Evolutionary conservation across 768 basidiomycete genomes (phyloP).

Genomic region (Strobilomyces confusus): DNA sequence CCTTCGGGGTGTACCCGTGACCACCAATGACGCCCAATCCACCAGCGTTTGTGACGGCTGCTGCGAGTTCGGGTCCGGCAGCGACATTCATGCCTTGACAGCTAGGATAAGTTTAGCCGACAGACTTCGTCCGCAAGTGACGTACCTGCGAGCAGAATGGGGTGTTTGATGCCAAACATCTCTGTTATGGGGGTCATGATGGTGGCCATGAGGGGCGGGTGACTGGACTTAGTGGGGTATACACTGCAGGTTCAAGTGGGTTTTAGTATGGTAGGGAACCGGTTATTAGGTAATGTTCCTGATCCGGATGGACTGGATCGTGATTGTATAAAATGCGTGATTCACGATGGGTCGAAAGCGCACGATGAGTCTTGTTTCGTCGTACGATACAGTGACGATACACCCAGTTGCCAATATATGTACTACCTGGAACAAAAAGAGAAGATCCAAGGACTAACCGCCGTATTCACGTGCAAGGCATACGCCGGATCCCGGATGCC

Average conservation of each 20-base stretch:
- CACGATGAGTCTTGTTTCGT: too few relatives aligned
- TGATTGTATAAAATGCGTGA: not conserved
- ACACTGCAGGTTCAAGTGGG: too few relatives aligned
- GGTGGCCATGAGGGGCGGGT: conserved; percentile 36
- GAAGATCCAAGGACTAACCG: too few relatives aligned
- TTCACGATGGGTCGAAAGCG: too few relatives aligned
- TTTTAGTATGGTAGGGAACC: not conserved
- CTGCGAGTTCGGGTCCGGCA: conserved; percentile 79
- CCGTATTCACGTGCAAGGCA: too few relatives aligned
- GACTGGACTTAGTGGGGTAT: not conserved
- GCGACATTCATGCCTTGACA: conserved; percentile 61
- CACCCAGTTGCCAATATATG: too few relatives aligned
- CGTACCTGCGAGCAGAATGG: conserved; percentile 76
- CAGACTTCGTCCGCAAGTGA: conserved; percentile 19
- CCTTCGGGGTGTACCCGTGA: conserved; percentile 78
- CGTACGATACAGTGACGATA: too few relatives aligned
- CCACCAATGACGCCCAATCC: conserved; percentile 93
- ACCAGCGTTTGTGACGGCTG: conserved; percentile 91
- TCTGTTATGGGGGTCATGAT: conserved; percentile 85
- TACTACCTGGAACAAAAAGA: too few relatives aligned
- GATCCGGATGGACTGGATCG: not conserved
- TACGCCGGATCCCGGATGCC: too few relatives aligned
- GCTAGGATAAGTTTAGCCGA: conserved; percentile 28
- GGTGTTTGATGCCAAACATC: conserved; percentile 85
- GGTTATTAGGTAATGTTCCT: not conserved